phyloP scores from a whole-genome alignment of 306 rosid genomes.

The Cyclanthera cordifolia region DNA sequence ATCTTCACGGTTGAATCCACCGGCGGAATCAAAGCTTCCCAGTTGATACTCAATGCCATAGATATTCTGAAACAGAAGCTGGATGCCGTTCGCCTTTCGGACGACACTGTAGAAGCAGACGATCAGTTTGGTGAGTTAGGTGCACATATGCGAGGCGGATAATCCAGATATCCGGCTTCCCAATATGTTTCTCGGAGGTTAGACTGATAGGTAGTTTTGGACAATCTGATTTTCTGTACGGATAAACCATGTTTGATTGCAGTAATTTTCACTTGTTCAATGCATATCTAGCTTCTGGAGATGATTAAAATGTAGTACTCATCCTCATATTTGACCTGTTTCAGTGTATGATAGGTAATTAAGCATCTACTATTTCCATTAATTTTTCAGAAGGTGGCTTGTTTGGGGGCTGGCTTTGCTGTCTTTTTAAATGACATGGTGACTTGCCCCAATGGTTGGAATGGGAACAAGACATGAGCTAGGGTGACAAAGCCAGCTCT shows the following conservation, averaged over 20 bases:
- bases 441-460: no score
- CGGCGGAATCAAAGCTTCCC: constrained; percentile 82
- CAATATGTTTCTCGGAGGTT: constrained; percentile 9
- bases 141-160: constrained; percentile 96
- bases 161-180: constrained; percentile 18
- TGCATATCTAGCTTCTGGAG: not conserved
- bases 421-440: no score
- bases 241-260: not conserved
- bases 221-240: not conserved
- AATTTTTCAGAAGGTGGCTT: no score
- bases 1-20: constrained; percentile 89
- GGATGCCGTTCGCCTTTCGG: constrained; percentile 87
- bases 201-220: constrained; percentile 8
- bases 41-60: constrained; percentile 72
- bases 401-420: no score
- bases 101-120: constrained; percentile 83
- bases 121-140: constrained; percentile 96
- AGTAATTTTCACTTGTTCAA: not conserved
- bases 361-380: no score
- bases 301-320: not conserved
- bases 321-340: not conserved
- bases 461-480: no score
- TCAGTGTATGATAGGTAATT: not conserved
- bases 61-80: constrained; percentile 86
- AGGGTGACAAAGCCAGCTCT: no score